phyloP scores from a whole-genome alignment of 2,329 filamentous ascomycete species.

The Beauveria scarabaeidicola region DNA sequence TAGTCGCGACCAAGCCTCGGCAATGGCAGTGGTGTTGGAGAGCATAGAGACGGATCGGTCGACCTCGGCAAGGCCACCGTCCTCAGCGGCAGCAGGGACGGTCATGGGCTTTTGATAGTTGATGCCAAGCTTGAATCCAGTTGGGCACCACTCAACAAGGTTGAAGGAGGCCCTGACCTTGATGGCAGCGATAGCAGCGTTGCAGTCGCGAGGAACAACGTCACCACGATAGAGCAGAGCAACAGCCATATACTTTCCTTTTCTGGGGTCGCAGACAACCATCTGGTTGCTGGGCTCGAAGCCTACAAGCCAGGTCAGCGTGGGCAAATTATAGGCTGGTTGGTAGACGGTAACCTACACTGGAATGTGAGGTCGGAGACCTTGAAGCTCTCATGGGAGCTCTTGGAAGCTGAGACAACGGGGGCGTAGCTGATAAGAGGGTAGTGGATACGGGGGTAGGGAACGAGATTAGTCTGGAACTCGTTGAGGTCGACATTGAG shows the following conservation, averaged over 20 bases:
- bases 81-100: slow-evolving; percentile 43
- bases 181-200: slow-evolving; percentile 54
- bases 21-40: slow-evolving; percentile 67
- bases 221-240: slow-evolving; percentile 65
- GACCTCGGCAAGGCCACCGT: slow-evolving; percentile 53
- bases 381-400: slow-evolving; percentile 81
- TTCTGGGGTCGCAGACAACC: slow-evolving; percentile 66
- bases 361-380: slow-evolving; percentile 68
- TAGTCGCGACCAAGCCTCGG: slow-evolving; percentile 63
- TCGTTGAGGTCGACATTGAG: slow-evolving; percentile 69
- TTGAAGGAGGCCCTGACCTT: slow-evolving; percentile 67
- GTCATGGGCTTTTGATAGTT: slow-evolving; percentile 62
- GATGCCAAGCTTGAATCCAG: slow-evolving; percentile 68
- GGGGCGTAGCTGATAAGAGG: slow-evolving; percentile 65
- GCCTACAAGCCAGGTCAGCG: slow-evolving; percentile 36
- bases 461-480: slow-evolving; percentile 70
- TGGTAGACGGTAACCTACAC: slow-evolving; percentile 39
- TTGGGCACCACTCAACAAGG: slow-evolving; percentile 68
- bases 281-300: slow-evolving; percentile 75
- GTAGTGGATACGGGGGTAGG: slow-evolving; percentile 67
- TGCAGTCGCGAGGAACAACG: slow-evolving; percentile 62
- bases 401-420: slow-evolving; percentile 64
- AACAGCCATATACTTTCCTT: slow-evolving; percentile 70
- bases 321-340: not conserved
- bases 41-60: slow-evolving; percentile 61